phyloP scores from a whole-genome alignment of 2,329 filamentous ascomycete species.

The Diaporthe sp. region DNA sequence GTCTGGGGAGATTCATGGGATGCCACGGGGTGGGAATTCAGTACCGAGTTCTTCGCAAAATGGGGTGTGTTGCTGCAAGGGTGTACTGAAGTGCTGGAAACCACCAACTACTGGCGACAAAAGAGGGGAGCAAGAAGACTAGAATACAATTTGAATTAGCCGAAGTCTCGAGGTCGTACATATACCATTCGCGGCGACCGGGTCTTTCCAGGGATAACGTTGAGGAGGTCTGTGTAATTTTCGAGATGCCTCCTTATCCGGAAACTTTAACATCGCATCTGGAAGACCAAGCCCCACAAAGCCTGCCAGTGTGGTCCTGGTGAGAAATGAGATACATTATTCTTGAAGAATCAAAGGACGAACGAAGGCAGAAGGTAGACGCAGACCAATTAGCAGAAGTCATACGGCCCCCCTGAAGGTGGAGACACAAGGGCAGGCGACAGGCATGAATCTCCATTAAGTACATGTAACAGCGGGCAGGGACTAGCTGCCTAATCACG shows the following conservation, averaged over 20 bases:
- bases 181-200: neutral
- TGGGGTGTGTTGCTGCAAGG: neutral
- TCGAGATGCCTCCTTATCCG: neutral
- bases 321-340: neutral
- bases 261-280: neutral
- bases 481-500: neutral
- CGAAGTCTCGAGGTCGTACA: neutral
- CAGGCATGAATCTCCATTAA: neutral
- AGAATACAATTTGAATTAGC: neutral
- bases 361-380: neutral
- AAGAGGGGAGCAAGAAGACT: neutral
- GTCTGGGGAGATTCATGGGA: slow-evolving; percentile 13
- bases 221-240: neutral
- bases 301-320: neutral
- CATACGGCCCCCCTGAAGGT: neutral
- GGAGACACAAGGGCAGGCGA: neutral
- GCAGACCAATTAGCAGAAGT: neutral
- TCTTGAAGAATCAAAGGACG: too few relatives aligned
- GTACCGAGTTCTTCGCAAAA: neutral
- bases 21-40: neutral
- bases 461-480: neutral
- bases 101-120: slow-evolving; percentile 1
- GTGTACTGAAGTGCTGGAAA: neutral
- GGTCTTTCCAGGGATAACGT: neutral
- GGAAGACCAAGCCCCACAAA: neutral